A percentile compares a stretch with the other conserved stretches of the same genome.
Conservation (phyloP, 495 filamentous ascomycete genomes). For the Annulohypoxylon bovei region DNA sequence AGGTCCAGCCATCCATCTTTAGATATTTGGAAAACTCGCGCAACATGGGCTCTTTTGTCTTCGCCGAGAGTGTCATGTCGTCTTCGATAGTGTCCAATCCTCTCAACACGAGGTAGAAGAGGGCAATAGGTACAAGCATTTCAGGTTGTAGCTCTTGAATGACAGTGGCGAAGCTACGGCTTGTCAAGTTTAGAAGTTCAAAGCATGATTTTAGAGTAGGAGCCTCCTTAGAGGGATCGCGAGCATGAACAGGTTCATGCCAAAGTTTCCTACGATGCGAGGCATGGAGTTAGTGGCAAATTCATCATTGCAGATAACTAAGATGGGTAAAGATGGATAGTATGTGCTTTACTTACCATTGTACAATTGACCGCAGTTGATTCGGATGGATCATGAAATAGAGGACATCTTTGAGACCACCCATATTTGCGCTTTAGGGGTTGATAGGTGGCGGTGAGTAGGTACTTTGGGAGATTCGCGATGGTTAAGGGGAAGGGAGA, state of each 20-base stretch:
- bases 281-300: slow-evolving; percentile 24
- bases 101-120: slow-evolving; percentile 94
- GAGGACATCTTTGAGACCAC: slow-evolving; percentile 61
- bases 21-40: slow-evolving; percentile 80
- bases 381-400: slow-evolving; percentile 83
- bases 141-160: slow-evolving; percentile 96
- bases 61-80: slow-evolving; percentile 89
- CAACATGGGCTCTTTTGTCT: slow-evolving; percentile 85
- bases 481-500: not conserved
- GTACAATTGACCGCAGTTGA: slow-evolving; percentile 84
- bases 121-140: slow-evolving; percentile 83
- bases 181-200: slow-evolving; percentile 84
- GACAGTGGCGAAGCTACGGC: slow-evolving; percentile 90
- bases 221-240: slow-evolving; percentile 78
- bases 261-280: slow-evolving; percentile 80
- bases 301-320: not conserved
- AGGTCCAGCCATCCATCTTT: slow-evolving; percentile 89
- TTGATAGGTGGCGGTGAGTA: slow-evolving; percentile 5
- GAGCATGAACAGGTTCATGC: slow-evolving; percentile 92
- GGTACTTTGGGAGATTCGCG: not conserved
- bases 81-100: slow-evolving; percentile 97
- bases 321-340: not conserved
- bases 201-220: slow-evolving; percentile 81
- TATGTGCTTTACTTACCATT: slow-evolving; percentile 75
- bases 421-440: slow-evolving; percentile 50